These are phyloP conservation scores for Shiraia bambusicola DNA, from an alignment of 2,329 filamentous ascomycete genomes.

Conservation along the genomic window DNA sequence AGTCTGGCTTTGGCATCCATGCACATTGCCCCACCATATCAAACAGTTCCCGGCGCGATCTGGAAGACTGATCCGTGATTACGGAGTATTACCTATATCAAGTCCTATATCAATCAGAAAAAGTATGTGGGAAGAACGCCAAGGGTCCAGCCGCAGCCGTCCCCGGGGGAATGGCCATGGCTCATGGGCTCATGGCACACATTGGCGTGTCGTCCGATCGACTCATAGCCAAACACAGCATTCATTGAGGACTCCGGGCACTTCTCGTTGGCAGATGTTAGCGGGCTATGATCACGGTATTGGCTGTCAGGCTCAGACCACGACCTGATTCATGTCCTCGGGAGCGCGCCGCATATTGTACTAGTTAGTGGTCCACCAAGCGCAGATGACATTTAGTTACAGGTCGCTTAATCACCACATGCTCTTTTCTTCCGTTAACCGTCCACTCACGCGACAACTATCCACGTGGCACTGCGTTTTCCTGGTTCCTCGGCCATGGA, in stretches of 20 bases:
- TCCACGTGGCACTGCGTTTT: conserved; percentile 12
- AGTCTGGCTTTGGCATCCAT: too few species aligned
- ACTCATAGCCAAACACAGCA: background rate
- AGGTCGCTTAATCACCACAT: conserved; percentile 3
- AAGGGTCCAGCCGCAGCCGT: conserved; percentile 14
- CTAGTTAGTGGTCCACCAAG: conserved; percentile 1
- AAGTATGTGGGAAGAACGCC: conserved; percentile 7
- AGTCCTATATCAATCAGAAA: conserved; percentile 13
- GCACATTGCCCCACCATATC: too few species aligned
- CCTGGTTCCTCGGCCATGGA: conserved; percentile 18
- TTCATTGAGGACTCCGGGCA: conserved; percentile 3
- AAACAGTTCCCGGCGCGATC: background rate
- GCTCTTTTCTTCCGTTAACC: conserved; percentile 4
- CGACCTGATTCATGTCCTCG: background rate
- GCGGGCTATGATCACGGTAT: conserved; percentile 1
- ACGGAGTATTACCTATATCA: background rate
- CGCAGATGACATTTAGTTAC: background rate
- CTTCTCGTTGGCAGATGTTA: conserved; percentile 11
- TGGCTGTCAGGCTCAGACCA: background rate
- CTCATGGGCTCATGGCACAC: too few species aligned
- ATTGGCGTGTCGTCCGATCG: conserved; percentile 13
- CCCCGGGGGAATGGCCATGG: conserved; percentile 7
- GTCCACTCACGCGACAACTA: conserved; percentile 7
- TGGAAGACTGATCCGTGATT: background rate
- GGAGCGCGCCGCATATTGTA: background rate